These are phyloP conservation scores for Aureobasidium sp. DNA, from an alignment of 2,329 filamentous ascomycete genomes.

Conservation along the genomic window DNA sequence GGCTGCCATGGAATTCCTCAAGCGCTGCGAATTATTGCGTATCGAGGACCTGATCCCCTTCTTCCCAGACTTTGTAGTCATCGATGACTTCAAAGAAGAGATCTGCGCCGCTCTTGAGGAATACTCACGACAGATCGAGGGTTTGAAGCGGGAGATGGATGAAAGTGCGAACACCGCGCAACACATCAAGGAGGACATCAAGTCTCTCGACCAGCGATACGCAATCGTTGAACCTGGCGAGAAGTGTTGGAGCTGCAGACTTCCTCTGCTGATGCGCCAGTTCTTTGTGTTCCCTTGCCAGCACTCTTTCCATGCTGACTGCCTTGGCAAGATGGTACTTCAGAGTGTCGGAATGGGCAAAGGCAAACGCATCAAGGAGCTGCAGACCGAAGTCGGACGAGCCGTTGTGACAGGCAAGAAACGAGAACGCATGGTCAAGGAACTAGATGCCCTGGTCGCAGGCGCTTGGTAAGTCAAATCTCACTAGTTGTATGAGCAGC, in stretches of 20 bases:
- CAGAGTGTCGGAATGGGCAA: conserved; percentile 70
- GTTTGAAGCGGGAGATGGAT: conserved; percentile 88
- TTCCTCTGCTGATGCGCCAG: conserved; percentile 79
- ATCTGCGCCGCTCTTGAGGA: conserved; percentile 91
- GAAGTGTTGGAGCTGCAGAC: conserved; percentile 78
- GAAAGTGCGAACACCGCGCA: conserved; percentile 79
- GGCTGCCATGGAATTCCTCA: conserved; percentile 80
- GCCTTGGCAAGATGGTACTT: conserved; percentile 75
- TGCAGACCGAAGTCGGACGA: conserved; percentile 75
- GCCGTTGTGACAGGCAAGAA: conserved; percentile 55
- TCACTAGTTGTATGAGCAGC: too few species aligned
- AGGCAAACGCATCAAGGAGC: conserved; percentile 70
- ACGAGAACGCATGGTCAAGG: conserved; percentile 74
- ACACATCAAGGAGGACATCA: conserved; percentile 86
- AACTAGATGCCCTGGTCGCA: conserved; percentile 86
- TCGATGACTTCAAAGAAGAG: conserved; percentile 98
- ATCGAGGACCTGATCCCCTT: conserved; percentile 98
- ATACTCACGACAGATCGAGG: conserved; percentile 85
- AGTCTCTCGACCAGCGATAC: conserved; percentile 76
- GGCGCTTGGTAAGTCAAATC: conserved; percentile 64
- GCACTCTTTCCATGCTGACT: conserved; percentile 95
- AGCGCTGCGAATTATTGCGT: conserved; percentile 79
- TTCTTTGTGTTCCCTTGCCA: conserved; percentile 99
- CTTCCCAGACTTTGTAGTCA: conserved; percentile 97
- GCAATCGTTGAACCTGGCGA: conserved; percentile 96